Evolutionary conservation across 139 green algal species (phyloP).

Genomic region (Picochlorum sp.): DNA sequence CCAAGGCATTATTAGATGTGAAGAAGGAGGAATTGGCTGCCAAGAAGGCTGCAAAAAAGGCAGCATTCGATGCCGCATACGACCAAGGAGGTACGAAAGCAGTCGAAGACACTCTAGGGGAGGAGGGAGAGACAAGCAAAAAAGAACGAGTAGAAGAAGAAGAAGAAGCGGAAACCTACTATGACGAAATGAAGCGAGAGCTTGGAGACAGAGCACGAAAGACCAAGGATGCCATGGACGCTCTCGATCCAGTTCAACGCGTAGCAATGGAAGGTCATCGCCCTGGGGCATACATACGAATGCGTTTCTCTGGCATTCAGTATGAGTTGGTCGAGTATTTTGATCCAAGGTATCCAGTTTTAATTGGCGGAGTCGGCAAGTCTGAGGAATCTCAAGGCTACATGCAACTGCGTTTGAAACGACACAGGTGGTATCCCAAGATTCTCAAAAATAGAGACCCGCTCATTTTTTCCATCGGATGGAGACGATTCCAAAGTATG

Average conservation of each 20-base stretch:
- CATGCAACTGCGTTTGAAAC: conserved; percentile 78
- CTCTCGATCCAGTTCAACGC: conserved; percentile 58
- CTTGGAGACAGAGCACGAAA: conserved; percentile 54
- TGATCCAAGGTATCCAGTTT: conserved; percentile 67
- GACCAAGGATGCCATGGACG: conserved; percentile 60
- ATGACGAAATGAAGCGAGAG: conserved; percentile 80
- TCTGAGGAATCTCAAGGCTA: conserved; percentile 76
- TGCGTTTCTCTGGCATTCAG: conserved; percentile 76
- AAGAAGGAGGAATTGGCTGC: conserved; percentile 30
- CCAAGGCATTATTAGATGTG: conserved; percentile 21
- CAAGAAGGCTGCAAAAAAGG: conserved; percentile 71
- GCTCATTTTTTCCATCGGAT: conserved; percentile 84
- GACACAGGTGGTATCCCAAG: conserved; percentile 69
- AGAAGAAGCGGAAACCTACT: conserved; percentile 70
- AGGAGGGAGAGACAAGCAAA: conserved; percentile 7
- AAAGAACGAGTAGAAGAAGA: conserved; percentile 20
- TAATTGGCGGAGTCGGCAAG: conserved; percentile 73
- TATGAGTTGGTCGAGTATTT: conserved; percentile 84
- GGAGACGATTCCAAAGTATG: conserved; percentile 87
- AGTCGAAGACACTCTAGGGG: not conserved
- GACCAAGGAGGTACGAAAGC: conserved; percentile 33
- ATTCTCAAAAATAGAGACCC: conserved; percentile 91
- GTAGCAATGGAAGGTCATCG: conserved; percentile 60
- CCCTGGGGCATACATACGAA: conserved; percentile 79
- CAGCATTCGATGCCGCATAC: conserved; percentile 63